phyloP scores from a whole-genome alignment of 371 early-diverging fungal genomes.

The Blakeslea trispora region DNA sequence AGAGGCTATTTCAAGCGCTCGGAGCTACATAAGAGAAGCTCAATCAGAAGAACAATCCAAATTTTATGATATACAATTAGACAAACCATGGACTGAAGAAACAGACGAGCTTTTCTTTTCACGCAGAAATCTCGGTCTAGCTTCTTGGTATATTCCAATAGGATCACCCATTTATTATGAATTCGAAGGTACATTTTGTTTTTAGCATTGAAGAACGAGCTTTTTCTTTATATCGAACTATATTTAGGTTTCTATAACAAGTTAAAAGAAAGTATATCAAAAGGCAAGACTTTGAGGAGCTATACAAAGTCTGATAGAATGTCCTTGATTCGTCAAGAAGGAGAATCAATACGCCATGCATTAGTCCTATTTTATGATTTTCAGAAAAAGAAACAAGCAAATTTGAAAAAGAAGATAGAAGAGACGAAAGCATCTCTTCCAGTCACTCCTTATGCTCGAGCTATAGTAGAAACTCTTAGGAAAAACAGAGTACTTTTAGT shows the following conservation, averaged over 20 bases:
- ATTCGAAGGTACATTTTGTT: conserved; percentile 41
- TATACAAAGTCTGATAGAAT: conserved; percentile 4
- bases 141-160: conserved; percentile 39
- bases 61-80: neutral
- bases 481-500: conserved; percentile 61
- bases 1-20: conserved; percentile 17
- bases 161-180: conserved; percentile 53
- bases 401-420: conserved; percentile 52
- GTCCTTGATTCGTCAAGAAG: conserved; percentile 31
- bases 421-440: conserved; percentile 56
- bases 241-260: conserved; percentile 38
- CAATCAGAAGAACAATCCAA: conserved; percentile 13
- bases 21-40: conserved; percentile 28
- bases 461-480: conserved; percentile 59
- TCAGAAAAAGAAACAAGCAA: conserved; percentile 45
- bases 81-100: conserved; percentile 42
- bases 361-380: conserved; percentile 62
- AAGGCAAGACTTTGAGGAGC: conserved; percentile 4
- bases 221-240: neutral
- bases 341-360: conserved; percentile 51
- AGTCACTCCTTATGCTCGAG: conserved; percentile 59
- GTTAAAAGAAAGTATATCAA: conserved; percentile 30
- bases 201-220: neutral
- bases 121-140: conserved; percentile 36
- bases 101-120: conserved; percentile 52